phyloP scores from a whole-genome alignment of 2,329 filamentous ascomycete species.

The Acrodontium crateriforme region DNA sequence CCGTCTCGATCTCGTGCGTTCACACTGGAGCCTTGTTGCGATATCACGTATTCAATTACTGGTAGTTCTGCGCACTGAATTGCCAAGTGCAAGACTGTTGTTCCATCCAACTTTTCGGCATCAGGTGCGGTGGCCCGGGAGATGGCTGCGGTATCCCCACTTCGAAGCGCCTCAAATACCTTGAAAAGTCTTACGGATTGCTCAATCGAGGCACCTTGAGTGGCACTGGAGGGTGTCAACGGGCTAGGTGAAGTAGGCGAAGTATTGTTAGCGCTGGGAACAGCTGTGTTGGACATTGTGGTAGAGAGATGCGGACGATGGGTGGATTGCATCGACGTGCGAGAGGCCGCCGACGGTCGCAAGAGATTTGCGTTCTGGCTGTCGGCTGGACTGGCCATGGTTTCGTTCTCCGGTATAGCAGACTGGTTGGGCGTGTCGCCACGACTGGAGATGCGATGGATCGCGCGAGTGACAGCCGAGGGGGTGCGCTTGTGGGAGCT shows the following conservation, averaged over 20 bases:
- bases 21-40: conserved; percentile 31
- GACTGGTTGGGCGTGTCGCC: conserved; percentile 25
- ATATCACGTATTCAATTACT: conserved; percentile 89
- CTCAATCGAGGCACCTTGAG: conserved; percentile 48
- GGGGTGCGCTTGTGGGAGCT: conserved; percentile 37
- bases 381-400: conserved; percentile 10
- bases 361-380: conserved; percentile 10
- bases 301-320: conserved; percentile 22
- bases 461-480: conserved; percentile 39
- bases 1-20: conserved; percentile 88
- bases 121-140: conserved; percentile 60
- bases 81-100: conserved; percentile 80
- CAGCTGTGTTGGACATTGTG: conserved; percentile 19
- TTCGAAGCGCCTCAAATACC: conserved; percentile 81
- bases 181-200: conserved; percentile 91
- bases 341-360: conserved; percentile 7
- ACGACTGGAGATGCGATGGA: conserved; percentile 38
- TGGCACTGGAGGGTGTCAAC: conserved; percentile 11
- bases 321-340: conserved; percentile 12
- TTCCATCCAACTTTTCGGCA: conserved; percentile 51
- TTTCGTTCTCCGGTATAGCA: conserved; percentile 4
- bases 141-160: conserved; percentile 80
- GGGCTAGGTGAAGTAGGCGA: conserved; percentile 9
- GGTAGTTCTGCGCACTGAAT: conserved; percentile 89
- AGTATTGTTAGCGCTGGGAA: conserved; percentile 7